Base-by-base conservation (phyloP, 2,329 filamentous ascomycete genomes). In the Fusarium humuli region DNA sequence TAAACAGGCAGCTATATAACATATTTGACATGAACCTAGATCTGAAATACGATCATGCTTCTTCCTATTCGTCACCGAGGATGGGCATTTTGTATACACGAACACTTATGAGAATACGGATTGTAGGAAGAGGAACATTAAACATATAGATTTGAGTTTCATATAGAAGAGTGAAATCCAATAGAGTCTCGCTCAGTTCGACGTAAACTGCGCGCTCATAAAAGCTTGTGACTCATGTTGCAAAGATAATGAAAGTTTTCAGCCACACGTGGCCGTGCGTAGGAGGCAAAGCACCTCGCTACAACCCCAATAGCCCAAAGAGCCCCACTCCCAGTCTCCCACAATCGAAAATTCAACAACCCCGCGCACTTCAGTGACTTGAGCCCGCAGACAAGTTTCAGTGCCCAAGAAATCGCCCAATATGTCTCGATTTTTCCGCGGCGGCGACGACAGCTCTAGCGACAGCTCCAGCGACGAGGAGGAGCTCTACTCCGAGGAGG, bases 401-500 rank as follows among this genome's bases (percentile, higher is more conserved):
- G 71, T 67, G 73, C 70, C 73, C 65, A 74, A 69, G 64, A 70
- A 69, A 74, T 72, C 70, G 73, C 77, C 81, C 84, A 92, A 79
- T 69, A 96, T 95, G 92, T 98, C 96, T 88, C 92, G 94, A 86
- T 99, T 98, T 85, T 98, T 98, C 88, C 92, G 94, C 72, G 92
- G 92, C 81, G 92, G 91, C 78, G 86, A 88, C 85, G 94, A 97
- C 84, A 98, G 94, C 90, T 97, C 95, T 79, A 93, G 90, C 87
- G 94, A 98, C 84, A 94, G 90, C 85, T 94, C 93, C 87, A 97
- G 94, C 78, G 95, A 98, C 77, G 95, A 98, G 87, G 94, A 98
- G 85, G 92, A 94, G 83, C 91, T 97, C 83, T 97, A 97, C 90
- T 89, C 88, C 75, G 78, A 78, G 65, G 78, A 79, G 72, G 79